Conservation (phyloP, 768 basidiomycete genomes). For the Russula ochroleuca region DNA sequence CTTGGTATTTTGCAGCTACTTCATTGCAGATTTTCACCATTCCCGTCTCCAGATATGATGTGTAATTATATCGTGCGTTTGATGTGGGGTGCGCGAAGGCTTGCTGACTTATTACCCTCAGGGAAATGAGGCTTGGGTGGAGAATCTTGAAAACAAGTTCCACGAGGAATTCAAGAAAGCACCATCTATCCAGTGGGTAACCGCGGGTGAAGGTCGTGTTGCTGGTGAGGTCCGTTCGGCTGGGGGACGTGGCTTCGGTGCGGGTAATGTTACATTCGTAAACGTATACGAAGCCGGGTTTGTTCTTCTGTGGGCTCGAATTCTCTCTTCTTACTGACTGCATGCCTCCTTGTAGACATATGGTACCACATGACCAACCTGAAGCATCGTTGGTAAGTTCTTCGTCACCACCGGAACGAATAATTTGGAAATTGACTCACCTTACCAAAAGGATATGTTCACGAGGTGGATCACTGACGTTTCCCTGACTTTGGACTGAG, state of each 20-base stretch:
- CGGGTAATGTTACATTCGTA: slow-evolving; percentile 85
- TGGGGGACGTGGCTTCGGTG: slow-evolving; percentile 56
- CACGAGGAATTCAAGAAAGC: slow-evolving; percentile 53
- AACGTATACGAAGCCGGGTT: slow-evolving; percentile 77
- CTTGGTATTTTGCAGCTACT: background rate
- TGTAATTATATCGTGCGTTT: slow-evolving; percentile 71
- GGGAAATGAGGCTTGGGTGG: slow-evolving; percentile 79
- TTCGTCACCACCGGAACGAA: background rate
- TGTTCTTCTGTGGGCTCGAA: slow-evolving; percentile 30
- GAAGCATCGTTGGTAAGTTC: slow-evolving; percentile 70
- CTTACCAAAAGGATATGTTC: slow-evolving; percentile 48
- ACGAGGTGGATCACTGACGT: slow-evolving; percentile 53
- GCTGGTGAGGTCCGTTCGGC: slow-evolving; percentile 71
- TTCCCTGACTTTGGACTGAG: slow-evolving; percentile 39
- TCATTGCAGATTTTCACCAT: background rate
- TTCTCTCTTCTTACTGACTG: slow-evolving; percentile 3
- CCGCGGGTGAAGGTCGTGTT: slow-evolving; percentile 45
- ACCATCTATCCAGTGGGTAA: slow-evolving; percentile 53
- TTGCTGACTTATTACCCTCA: slow-evolving; percentile 29
- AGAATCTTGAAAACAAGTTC: slow-evolving; percentile 57
- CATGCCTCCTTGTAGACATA: slow-evolving; percentile 49
- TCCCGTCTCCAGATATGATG: slow-evolving; percentile 52
- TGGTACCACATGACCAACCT: slow-evolving; percentile 90
- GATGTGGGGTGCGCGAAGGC: background rate
- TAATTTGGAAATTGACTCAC: slow-evolving; percentile 2